Evolutionary conservation across 768 basidiomycete genomes (phyloP), one percentile per base, ranked within the genome.

Genomic region (Boletus sensibilis): DNA sequence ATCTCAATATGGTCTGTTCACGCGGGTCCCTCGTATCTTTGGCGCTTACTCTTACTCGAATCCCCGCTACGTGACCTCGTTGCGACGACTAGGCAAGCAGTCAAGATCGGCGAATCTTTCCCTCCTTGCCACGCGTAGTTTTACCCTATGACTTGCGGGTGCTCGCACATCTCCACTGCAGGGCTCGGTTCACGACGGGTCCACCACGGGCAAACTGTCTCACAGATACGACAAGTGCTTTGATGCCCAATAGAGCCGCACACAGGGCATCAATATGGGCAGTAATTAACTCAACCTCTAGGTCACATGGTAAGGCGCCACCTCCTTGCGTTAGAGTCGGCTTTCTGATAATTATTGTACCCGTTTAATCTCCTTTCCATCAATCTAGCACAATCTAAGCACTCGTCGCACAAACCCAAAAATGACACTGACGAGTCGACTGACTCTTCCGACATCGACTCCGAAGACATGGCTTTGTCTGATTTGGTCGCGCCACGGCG

Each of bases 381-480:
- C 20, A 35, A 34, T 52, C 4, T 37, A 62, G 64, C 45, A 21
- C 59, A 42, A 41, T 33, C 52, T 6, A 57, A 38, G 40, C 33
- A 20, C 25, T 35, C 52, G 5, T 29, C 44, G 12, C 56, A 11
- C 16, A 57, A 56, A 39, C 43, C 25, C 16, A 60, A 41, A n/a
- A 47, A 64, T 23, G 56, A 59, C 12, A 48, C 64, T 7, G 62
- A 70, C 2, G 65, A 73, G 16, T 69, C 64, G 1, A 64, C 70
- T 5, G 67, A 70, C 14, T 67, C 70, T 21, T 67, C 69, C 12
- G 67, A 78, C 55, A 76, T 76, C 34, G 81, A 79, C 23, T 83
- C 82, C 51, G 76, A 77, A n/a, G 76, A 85, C 60, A 80, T 83
- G 2, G 90, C 89, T 12, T 76, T 92, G 35, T 84, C 86, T 1